Percentiles rank a stretch among this genome's conserved stretches.
phyloP scores from a whole-genome alignment of 1,139 yeast genomes.

The Torulaspora globosa region DNA sequence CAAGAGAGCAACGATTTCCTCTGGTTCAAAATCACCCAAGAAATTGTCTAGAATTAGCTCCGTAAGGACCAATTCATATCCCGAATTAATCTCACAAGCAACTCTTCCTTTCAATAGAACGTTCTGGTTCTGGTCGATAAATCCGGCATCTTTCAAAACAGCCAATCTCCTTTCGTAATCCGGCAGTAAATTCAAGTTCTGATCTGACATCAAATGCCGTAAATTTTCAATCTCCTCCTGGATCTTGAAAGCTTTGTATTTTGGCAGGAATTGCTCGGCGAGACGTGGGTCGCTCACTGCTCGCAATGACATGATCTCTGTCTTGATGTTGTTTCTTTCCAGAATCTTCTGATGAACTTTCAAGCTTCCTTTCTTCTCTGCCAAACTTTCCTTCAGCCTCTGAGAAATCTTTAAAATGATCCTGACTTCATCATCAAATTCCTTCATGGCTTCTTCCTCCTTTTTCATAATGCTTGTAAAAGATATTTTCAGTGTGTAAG shows the following conservation, averaged over 20 bases:
- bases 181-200: slow-evolving; percentile 83
- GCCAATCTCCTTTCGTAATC: slow-evolving; percentile 86
- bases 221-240: slow-evolving; percentile 52
- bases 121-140: slow-evolving; percentile 69
- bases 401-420: slow-evolving; percentile 43
- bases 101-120: slow-evolving; percentile 84
- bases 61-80: slow-evolving; percentile 85
- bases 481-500: slow-evolving; percentile 43
- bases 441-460: slow-evolving; percentile 42
- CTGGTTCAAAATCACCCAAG: slow-evolving; percentile 89
- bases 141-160: slow-evolving; percentile 69
- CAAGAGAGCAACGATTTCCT: slow-evolving; percentile 88
- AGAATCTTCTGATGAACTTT: slow-evolving; percentile 50
- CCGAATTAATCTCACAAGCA: slow-evolving; percentile 82
- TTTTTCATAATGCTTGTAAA: slow-evolving; percentile 46
- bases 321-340: slow-evolving; percentile 44
- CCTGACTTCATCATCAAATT: slow-evolving; percentile 43
- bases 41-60: slow-evolving; percentile 88
- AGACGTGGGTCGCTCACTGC: slow-evolving; percentile 44
- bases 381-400: slow-evolving; percentile 46
- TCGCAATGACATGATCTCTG: slow-evolving; percentile 37
- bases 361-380: slow-evolving; percentile 46
- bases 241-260: slow-evolving; percentile 47
- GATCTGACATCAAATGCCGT: slow-evolving; percentile 68
- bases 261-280: slow-evolving; percentile 45